Conservation (phyloP, 129 eudicot species). For the Ambrosia trifida region DNA sequence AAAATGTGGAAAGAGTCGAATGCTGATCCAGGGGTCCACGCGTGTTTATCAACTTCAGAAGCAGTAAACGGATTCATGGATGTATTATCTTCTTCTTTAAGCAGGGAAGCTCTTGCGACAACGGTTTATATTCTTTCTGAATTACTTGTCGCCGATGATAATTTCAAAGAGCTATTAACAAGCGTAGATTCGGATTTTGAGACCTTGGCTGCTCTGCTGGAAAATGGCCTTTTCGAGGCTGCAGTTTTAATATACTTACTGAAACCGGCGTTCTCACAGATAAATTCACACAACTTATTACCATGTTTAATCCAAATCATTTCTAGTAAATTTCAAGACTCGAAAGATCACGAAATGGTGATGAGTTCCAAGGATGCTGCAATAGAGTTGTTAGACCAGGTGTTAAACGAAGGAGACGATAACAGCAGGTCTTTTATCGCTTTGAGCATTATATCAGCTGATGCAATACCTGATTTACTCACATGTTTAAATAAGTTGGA, state of each 20-base stretch:
- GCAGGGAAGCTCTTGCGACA: conserved; percentile 58
- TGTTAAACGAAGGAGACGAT: conserved; percentile 68
- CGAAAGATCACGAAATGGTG: conserved; percentile 44
- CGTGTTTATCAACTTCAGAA: conserved; percentile 55
- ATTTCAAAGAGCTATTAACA: conserved; percentile 50
- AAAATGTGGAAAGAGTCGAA: conserved; percentile 65
- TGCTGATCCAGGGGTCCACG: conserved; percentile 52
- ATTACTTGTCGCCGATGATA: conserved; percentile 57
- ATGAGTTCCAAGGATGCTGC: conserved; percentile 80
- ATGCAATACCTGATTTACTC: conserved; percentile 59
- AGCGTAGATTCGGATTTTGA: conserved; percentile 64
- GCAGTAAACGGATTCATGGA: conserved; percentile 69
- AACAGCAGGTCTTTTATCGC: conserved; percentile 46
- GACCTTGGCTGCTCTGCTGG: conserved; percentile 57
- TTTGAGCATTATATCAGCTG: conserved; percentile 43
- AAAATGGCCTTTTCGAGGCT: conserved; percentile 73
- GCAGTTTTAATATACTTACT: conserved; percentile 60
- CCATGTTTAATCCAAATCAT: conserved; percentile 48
- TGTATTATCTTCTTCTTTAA: conserved; percentile 69
- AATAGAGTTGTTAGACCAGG: conserved; percentile 56
- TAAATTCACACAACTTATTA: conserved; percentile 45
- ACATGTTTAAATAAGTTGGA: conserved; percentile 55
- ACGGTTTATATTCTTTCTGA: conserved; percentile 62
- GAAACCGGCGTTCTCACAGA: conserved; percentile 68
- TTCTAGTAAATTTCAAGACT: conserved; percentile 46